Percentiles rank a stretch among this genome's conserved stretches.
Conservation (phyloP, 768 basidiomycete species). For the Xerocomellus chrysenteron region DNA sequence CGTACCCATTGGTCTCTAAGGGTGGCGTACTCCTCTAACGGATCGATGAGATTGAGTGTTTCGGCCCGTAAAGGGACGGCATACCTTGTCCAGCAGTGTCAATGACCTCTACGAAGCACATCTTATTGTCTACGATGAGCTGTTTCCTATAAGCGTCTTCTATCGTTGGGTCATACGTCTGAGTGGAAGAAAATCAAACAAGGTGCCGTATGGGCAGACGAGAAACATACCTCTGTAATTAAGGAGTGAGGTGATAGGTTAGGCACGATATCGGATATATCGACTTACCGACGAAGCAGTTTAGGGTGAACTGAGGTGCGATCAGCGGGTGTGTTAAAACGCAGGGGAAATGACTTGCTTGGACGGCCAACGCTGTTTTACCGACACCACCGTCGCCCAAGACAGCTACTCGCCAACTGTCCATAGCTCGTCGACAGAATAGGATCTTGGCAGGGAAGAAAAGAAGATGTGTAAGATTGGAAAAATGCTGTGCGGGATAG, state of each 20-base stretch:
- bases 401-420: constrained; percentile 94
- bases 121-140: constrained; percentile 89
- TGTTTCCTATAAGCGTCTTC: constrained; percentile 97
- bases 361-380: constrained; percentile 94
- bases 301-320: constrained; percentile 82
- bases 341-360: constrained; percentile 51
- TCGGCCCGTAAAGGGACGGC: constrained; percentile 23
- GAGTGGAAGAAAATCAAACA: constrained; percentile 8
- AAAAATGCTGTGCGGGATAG: constrained; percentile 24
- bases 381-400: constrained; percentile 97
- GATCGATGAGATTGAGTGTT: constrained; percentile 18
- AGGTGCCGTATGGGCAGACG: constrained; percentile 6
- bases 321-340: constrained; percentile 8
- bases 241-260: constrained; percentile 15
- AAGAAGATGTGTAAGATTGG: constrained; percentile 26
- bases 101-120: constrained; percentile 95
- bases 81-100: constrained; percentile 97
- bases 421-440: constrained; percentile 54
- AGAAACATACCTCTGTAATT: constrained; percentile 51
- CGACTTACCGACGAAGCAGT: constrained; percentile 89
- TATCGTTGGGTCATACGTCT: constrained; percentile 99
- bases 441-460: constrained; percentile 18
- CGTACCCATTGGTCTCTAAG: constrained; percentile 97
- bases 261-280: constrained; percentile 4
- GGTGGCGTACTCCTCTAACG: constrained; percentile 92